Conservation (phyloP, 805 yeast genomes). For the Cyberlindnera suaveolens region DNA sequence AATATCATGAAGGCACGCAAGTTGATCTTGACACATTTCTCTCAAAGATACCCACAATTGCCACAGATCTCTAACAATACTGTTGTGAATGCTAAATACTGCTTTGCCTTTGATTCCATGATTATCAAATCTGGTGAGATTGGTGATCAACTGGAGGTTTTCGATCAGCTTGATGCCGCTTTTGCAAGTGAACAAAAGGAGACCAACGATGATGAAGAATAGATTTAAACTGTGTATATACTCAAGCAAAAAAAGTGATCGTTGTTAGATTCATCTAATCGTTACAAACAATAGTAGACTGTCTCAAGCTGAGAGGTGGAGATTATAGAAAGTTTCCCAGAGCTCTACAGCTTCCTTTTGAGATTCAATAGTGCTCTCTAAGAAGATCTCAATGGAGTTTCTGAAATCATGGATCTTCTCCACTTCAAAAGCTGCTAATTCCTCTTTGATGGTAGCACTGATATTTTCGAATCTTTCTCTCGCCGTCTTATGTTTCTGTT, state of each 20-base stretch:
- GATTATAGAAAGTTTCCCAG: constrained; percentile 85
- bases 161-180: constrained; percentile 25
- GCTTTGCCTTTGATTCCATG: constrained; percentile 67
- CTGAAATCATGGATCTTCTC: constrained; percentile 81
- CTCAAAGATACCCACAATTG: constrained; percentile 75
- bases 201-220: constrained; percentile 11
- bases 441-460: constrained; percentile 59
- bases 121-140: constrained; percentile 39
- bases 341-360: constrained; percentile 87
- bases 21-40: constrained; percentile 82
- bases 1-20: constrained; percentile 65
- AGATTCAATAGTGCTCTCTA: constrained; percentile 85
- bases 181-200: constrained; percentile 26
- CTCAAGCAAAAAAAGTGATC: neutral
- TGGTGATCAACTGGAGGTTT: constrained; percentile 27
- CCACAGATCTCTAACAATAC: constrained; percentile 31
- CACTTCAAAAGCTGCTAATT: constrained; percentile 60
- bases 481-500: constrained; percentile 45
- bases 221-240: neutral
- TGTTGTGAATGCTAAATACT: constrained; percentile 28
- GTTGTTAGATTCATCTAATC: neutral
- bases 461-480: constrained; percentile 59
- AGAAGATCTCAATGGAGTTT: constrained; percentile 80
- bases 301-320: constrained; percentile 21
- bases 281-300: neutral